These are phyloP conservation scores for Penicillium italicum DNA, from an alignment of 2,329 filamentous ascomycete genomes.

Conservation along the genomic window DNA sequence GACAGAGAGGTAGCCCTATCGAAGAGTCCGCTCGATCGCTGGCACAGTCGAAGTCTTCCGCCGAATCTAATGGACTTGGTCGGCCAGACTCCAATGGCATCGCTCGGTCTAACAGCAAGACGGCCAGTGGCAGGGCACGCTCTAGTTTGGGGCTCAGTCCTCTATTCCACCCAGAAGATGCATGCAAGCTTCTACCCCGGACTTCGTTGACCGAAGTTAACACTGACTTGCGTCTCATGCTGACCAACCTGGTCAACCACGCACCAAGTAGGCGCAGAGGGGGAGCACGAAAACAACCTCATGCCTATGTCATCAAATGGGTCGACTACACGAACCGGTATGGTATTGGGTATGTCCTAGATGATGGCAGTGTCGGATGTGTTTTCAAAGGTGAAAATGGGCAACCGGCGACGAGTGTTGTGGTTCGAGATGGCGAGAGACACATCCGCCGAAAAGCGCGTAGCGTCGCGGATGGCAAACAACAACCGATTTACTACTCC, in stretches of 20 bases:
- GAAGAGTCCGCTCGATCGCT: constrained; percentile 6
- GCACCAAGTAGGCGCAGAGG: constrained; percentile 32
- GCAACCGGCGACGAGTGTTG: constrained; percentile 44
- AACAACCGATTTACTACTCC: constrained; percentile 32
- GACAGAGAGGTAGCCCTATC: constrained; percentile 10
- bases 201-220: constrained; percentile 42
- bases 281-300: constrained; percentile 30
- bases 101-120: constrained; percentile 30
- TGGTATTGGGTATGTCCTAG: constrained; percentile 51
- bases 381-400: constrained; percentile 48
- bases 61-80: constrained; percentile 15
- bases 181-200: constrained; percentile 36
- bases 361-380: constrained; percentile 50
- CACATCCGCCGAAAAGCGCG: constrained; percentile 47
- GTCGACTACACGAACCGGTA: constrained; percentile 53
- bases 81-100: constrained; percentile 20
- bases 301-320: constrained; percentile 52
- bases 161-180: constrained; percentile 39
- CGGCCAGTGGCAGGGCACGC: constrained; percentile 27
- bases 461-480: constrained; percentile 33
- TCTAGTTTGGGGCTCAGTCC: constrained; percentile 37
- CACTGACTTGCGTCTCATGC: constrained; percentile 38
- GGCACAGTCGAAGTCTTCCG: constrained; percentile 13
- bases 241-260: constrained; percentile 35
- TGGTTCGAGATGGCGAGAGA: constrained; percentile 46